Percentiles rank a stretch among this genome's conserved stretches.
These are phyloP conservation scores for Apodospora peruviana DNA, from an alignment of 495 filamentous ascomycete genomes.

Conservation along the genomic window DNA sequence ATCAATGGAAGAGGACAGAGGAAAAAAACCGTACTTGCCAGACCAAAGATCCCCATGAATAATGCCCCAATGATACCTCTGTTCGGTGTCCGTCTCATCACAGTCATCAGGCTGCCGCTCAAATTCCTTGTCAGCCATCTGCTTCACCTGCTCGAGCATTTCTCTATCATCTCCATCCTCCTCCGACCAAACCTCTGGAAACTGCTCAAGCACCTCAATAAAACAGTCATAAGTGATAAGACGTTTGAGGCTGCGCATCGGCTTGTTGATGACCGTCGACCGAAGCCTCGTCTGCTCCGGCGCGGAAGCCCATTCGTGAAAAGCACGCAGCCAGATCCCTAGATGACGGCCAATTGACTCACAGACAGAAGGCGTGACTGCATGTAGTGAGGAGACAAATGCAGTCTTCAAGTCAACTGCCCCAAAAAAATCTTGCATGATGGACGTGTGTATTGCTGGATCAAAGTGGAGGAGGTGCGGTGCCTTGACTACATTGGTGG, in stretches of 20 bases:
- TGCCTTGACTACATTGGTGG: slow-evolving; percentile 24
- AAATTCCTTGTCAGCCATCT: background rate
- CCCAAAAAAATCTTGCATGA: slow-evolving; percentile 42
- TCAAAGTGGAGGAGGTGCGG: slow-evolving; percentile 39
- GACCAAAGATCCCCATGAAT: slow-evolving; percentile 58
- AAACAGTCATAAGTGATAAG: slow-evolving; percentile 40
- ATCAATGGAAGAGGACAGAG: background rate
- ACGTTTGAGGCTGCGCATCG: slow-evolving; percentile 44
- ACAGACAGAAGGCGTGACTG: background rate
- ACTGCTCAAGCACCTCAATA: slow-evolving; percentile 38
- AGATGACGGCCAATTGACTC: slow-evolving; percentile 34
- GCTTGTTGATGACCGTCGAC: slow-evolving; percentile 29
- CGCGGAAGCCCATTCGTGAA: slow-evolving; percentile 40
- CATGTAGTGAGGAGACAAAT: slow-evolving; percentile 9
- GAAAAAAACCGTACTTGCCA: slow-evolving; percentile 36
- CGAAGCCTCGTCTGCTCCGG: slow-evolving; percentile 22
- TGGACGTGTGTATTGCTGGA: slow-evolving; percentile 34
- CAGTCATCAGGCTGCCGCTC: too few species aligned
- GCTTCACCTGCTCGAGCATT: background rate
- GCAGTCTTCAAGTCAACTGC: slow-evolving; percentile 39
- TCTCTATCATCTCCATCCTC: too few species aligned
- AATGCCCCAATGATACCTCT: slow-evolving; percentile 13
- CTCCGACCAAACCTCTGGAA: too few species aligned
- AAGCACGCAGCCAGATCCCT: slow-evolving; percentile 38
- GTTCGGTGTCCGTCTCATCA: too few species aligned